Base-by-base conservation (phyloP, 2,329 filamentous ascomycete genomes). In the Zymoseptoria ardabiliae region DNA sequence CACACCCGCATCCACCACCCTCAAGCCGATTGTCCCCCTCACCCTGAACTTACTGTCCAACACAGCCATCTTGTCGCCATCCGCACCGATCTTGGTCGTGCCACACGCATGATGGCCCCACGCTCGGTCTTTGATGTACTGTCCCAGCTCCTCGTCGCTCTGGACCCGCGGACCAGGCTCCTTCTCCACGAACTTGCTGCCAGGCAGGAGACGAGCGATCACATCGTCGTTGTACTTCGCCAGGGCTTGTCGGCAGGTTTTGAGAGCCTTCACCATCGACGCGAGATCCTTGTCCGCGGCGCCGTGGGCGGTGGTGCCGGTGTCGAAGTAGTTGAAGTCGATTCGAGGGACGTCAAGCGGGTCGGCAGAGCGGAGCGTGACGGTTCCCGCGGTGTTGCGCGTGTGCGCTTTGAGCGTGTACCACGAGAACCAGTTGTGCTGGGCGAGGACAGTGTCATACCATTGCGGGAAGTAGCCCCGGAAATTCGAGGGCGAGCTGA, bases 321-420 rank as follows among this genome's bases (percentile, higher is more conserved):
- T 75, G 56, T 79, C 77, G 55, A 72, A 86, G 71, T 81, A 86
- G 71, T 85, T 83, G 75, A 85, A 88, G 57, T 77, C 76, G 65
- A 90, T 87, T 7, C 80, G 70, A 0, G 87, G 87, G 4, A 78
- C 75, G 58, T 89, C 86, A 1, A 82, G 81, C 0, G 87, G 86
- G 67, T 90, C 81, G 0, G 80, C 73, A 0, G 82, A 85, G 11
- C 75, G 76, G 2, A 91, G 80, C 2, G 72, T 78, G 2, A 91
- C 86, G 1, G 79, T 81, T 4, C 88, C 88, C 5, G 71, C 77
- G 70, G 71, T 72, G 70, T 89, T 88, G 54, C 83, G 80, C 0
- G 85, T 81, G 65, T 87, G 85, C 0, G 82, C 80, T 71, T 87
- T 86, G 56, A 89, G 76, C 1, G 81, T 78, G 7, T 73, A 74